A percentile compares a stretch with the other conserved stretches of the same genome.
These are phyloP conservation scores for Ordospora colligata DNA, from an alignment of 371 early-diverging fungal species.

Conservation along the genomic window DNA sequence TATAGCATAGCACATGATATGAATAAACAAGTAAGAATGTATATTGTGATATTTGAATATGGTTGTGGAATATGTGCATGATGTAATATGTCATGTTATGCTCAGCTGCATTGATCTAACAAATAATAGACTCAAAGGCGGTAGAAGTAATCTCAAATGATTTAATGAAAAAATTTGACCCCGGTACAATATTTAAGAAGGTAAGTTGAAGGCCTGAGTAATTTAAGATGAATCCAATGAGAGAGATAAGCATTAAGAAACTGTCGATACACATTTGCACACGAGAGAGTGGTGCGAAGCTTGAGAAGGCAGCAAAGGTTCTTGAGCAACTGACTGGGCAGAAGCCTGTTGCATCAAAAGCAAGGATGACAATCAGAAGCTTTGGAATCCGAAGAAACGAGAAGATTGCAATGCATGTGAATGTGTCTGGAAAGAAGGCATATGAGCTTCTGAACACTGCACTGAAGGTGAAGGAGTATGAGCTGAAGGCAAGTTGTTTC, in stretches of 20 bases:
- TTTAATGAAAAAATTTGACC: conserved; percentile 7
- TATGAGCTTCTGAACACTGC: conserved; percentile 95
- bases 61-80: too few relatives aligned
- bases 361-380: conserved; percentile 95
- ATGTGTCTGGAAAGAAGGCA: conserved; percentile 86
- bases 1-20: too few relatives aligned
- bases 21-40: too few relatives aligned
- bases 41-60: too few relatives aligned
- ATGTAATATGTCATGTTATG: background rate
- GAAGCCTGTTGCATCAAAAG: conserved; percentile 95
- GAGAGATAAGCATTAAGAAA: conserved; percentile 91
- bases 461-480: conserved; percentile 98
- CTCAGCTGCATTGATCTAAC: too few relatives aligned
- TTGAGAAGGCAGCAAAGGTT: conserved; percentile 98
- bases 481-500: conserved; percentile 84
- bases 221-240: conserved; percentile 73
- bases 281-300: conserved; percentile 93
- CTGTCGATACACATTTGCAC: conserved; percentile 96
- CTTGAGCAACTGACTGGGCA: conserved; percentile 98
- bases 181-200: background rate
- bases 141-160: background rate
- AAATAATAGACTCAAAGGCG: too few relatives aligned
- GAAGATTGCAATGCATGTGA: conserved; percentile 96
- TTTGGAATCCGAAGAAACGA: conserved; percentile 99
- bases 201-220: background rate